These are phyloP conservation scores for Cystofilobasidium ferigula DNA, from an alignment of 768 basidiomycete genomes.

Conservation along the genomic window DNA sequence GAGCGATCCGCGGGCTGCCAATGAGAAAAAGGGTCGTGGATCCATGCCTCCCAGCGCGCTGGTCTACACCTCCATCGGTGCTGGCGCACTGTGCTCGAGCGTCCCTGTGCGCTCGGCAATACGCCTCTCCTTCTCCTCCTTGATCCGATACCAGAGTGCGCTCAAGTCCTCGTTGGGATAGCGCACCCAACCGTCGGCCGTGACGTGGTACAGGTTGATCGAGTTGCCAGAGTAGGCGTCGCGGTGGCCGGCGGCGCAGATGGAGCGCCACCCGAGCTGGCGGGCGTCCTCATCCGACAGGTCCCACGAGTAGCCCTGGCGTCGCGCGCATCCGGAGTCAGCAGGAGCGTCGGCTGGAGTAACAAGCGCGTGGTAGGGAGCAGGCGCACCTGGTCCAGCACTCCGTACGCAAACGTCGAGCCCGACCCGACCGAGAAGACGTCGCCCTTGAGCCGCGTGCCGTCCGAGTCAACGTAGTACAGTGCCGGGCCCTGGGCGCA, in stretches of 20 bases:
- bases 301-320: constrained; percentile 56
- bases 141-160: too few relatives aligned
- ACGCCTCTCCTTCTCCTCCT: too few relatives aligned
- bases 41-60: too few relatives aligned
- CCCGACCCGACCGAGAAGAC: constrained; percentile 98
- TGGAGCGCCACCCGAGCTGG: constrained; percentile 83
- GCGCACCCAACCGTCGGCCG: constrained; percentile 90
- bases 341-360: neutral
- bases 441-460: constrained; percentile 86
- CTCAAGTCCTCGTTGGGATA: too few relatives aligned
- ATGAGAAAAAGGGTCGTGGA: too few relatives aligned
- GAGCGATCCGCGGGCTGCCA: too few relatives aligned
- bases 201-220: constrained; percentile 89
- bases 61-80: too few relatives aligned
- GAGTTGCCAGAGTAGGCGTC: constrained; percentile 95
- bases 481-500: constrained; percentile 67
- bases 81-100: too few relatives aligned
- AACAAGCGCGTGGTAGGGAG: neutral
- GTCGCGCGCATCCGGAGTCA: neutral
- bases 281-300: constrained; percentile 84
- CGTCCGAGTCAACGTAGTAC: constrained; percentile 97
- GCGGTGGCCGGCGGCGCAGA: constrained; percentile 84
- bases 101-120: too few relatives aligned
- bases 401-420: constrained; percentile 97
- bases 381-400: constrained; percentile 79